Conservation (phyloP, 352 stramenopile species). For the Aphanomyces stellatus region DNA sequence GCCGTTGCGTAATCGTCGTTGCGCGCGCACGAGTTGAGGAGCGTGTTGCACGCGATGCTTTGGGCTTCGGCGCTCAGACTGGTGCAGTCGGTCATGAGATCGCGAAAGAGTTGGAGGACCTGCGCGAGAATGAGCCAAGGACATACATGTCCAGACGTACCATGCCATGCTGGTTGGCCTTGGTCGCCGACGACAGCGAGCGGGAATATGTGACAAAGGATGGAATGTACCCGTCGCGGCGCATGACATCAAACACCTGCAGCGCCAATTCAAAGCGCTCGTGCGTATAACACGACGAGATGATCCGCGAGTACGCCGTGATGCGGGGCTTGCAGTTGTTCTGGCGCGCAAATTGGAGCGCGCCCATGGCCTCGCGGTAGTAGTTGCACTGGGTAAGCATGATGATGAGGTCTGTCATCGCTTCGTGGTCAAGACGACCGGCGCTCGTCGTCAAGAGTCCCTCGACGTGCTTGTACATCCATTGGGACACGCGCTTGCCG, state of each 20-base stretch:
- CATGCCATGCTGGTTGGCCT: slow-evolving; percentile 65
- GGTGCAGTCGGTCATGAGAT: slow-evolving; percentile 68
- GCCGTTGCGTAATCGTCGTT: slow-evolving; percentile 62
- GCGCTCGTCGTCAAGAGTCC: background rate
- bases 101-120: slow-evolving; percentile 77
- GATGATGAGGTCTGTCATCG: slow-evolving; percentile 46
- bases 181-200: slow-evolving; percentile 70
- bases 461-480: background rate
- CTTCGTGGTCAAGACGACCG: background rate
- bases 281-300: slow-evolving; percentile 72
- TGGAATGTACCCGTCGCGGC: slow-evolving; percentile 73
- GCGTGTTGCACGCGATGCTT: slow-evolving; percentile 73
- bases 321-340: slow-evolving; percentile 69
- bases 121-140: background rate
- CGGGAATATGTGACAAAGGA: slow-evolving; percentile 77
- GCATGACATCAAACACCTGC: slow-evolving; percentile 81
- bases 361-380: slow-evolving; percentile 46
- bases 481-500: background rate
- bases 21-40: slow-evolving; percentile 75
- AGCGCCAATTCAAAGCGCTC: slow-evolving; percentile 56
- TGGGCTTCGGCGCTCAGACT: slow-evolving; percentile 40
- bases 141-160: slow-evolving; percentile 24
- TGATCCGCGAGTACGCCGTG: slow-evolving; percentile 69
- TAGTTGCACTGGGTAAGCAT: slow-evolving; percentile 37
- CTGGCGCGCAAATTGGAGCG: slow-evolving; percentile 54